Percentiles rank a stretch among this genome's conserved stretches.
These are phyloP conservation scores for Panus rudis DNA, from an alignment of 768 basidiomycete species.

Conservation along the genomic window DNA sequence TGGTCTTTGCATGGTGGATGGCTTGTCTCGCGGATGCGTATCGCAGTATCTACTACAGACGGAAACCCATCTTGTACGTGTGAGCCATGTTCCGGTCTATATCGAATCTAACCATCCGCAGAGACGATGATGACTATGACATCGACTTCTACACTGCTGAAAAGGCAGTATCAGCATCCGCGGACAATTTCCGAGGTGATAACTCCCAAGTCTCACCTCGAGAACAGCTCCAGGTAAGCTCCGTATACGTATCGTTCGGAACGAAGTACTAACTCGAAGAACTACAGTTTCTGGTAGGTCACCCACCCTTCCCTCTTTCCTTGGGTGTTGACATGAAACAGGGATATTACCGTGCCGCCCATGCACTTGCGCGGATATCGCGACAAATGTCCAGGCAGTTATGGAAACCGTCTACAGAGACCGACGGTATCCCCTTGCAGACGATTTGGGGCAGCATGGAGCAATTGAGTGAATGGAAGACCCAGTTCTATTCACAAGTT, in stretches of 20 bases:
- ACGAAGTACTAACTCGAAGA: slow-evolving; percentile 2
- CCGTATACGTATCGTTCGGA: not conserved
- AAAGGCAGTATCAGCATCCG: slow-evolving; percentile 34
- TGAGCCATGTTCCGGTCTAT: not conserved
- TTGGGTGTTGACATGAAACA: slow-evolving; percentile 24
- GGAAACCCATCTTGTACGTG: slow-evolving; percentile 68
- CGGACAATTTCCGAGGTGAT: no score
- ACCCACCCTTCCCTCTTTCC: slow-evolving; percentile 7
- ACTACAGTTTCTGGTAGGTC: slow-evolving; percentile 59
- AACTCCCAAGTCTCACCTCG: slow-evolving; percentile 34
- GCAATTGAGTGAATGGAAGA: slow-evolving; percentile 65
- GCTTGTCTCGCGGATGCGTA: slow-evolving; percentile 81
- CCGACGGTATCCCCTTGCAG: slow-evolving; percentile 70
- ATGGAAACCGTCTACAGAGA: slow-evolving; percentile 72
- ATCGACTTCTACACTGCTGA: slow-evolving; percentile 82
- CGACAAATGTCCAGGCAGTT: slow-evolving; percentile 76
- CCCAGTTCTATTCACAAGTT: slow-evolving; percentile 65
- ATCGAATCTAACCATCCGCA: slow-evolving; percentile 13
- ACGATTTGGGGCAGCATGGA: slow-evolving; percentile 50
- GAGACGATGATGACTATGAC: slow-evolving; percentile 83
- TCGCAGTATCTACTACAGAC: slow-evolving; percentile 75
- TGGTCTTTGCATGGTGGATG: slow-evolving; percentile 95
- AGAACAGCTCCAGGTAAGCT: slow-evolving; percentile 70
- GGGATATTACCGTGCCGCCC: slow-evolving; percentile 81
- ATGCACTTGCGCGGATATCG: slow-evolving; percentile 76